A percentile compares a stretch with the other conserved stretches of the same genome.
phyloP scores from a whole-genome alignment of 345 rosid genomes.

The Noccaea caerulescens region DNA sequence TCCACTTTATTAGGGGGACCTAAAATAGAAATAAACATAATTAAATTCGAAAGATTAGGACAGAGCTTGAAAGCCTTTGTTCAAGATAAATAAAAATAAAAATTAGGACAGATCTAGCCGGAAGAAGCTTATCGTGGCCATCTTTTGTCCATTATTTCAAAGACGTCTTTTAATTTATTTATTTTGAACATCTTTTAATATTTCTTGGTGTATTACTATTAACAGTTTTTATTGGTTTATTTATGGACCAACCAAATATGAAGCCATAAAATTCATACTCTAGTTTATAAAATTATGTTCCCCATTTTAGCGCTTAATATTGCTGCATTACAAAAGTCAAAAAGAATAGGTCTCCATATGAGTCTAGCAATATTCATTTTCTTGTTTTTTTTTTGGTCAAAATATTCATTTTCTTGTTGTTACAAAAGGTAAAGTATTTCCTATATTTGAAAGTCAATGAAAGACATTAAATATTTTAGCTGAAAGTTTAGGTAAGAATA shows the following conservation, averaged over 20 bases:
- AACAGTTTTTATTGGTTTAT: neutral
- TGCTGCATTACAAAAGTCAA: neutral
- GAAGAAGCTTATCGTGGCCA: neutral
- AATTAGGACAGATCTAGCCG: neutral
- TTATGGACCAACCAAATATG: neutral
- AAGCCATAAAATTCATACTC: too few relatives aligned
- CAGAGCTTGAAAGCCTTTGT: neutral
- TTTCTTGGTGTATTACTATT: neutral
- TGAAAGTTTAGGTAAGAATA: too few relatives aligned
- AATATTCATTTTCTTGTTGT: neutral
- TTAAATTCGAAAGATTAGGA: neutral
- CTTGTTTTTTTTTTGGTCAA: too few relatives aligned
- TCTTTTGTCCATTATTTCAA: neutral
- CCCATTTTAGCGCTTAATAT: neutral
- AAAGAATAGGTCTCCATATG: neutral
- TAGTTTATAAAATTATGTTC: neutral
- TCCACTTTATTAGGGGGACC: neutral
- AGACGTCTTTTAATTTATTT: neutral
- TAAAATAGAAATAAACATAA: neutral
- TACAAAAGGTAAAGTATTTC: neutral
- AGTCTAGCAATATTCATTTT: neutral
- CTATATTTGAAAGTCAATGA: neutral
- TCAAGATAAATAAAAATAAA: neutral
- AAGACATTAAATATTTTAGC: too few relatives aligned
- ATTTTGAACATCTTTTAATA: neutral